Conservation (phyloP, 257 asterid species). For the Nicotiana undulata region DNA sequence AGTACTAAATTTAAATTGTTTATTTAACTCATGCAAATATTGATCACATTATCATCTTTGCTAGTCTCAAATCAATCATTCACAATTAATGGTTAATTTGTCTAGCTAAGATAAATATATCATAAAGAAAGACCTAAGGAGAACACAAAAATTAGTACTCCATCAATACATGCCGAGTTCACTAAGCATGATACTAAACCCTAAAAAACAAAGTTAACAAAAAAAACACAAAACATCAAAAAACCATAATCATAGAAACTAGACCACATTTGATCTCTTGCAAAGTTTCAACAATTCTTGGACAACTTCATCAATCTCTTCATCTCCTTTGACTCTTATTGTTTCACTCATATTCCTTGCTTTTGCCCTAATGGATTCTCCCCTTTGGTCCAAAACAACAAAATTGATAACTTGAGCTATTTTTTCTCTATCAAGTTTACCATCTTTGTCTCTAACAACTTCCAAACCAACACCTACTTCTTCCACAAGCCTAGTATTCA, state of each 20-base stretch:
- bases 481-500: conserved; percentile 21
- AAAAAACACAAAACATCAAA: background rate
- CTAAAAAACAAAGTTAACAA: background rate
- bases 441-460: conserved; percentile 14
- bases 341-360: conserved; percentile 12
- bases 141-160: background rate
- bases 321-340: conserved; percentile 16
- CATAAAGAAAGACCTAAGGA: background rate
- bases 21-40: background rate
- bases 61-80: conserved; percentile 1
- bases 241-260: background rate
- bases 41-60: background rate
- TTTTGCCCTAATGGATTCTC: conserved; percentile 15
- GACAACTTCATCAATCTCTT: conserved; percentile 18
- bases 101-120: background rate
- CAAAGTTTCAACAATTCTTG: conserved; percentile 13
- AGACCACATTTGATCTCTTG: background rate
- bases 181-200: background rate
- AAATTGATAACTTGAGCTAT: conserved; percentile 8
- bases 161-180: background rate
- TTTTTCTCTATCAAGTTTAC: conserved; percentile 15
- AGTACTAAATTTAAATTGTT: background rate
- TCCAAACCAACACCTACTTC: conserved; percentile 20
- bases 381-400: conserved; percentile 20
- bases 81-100: background rate